A percentile compares a stretch with the other conserved stretches of the same genome.
Conservation (phyloP, 257 asterid genomes). For the Striga asiatica region DNA sequence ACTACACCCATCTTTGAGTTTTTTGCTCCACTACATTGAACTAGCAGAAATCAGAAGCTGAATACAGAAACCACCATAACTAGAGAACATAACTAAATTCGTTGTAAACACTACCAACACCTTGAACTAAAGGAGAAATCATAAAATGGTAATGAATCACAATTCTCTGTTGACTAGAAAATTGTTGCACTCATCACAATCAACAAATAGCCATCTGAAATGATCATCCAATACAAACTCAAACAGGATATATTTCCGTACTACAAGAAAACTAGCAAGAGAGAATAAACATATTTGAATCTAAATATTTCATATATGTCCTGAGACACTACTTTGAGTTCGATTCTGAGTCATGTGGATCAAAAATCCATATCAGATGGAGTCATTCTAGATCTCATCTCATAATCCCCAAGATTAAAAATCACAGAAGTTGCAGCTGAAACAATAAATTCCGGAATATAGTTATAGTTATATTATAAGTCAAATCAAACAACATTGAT, state of each 20-base stretch:
- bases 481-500: background rate
- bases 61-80: conserved; percentile 2
- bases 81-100: background rate
- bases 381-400: no score
- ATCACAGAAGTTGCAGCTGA: background rate
- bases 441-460: background rate
- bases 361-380: background rate
- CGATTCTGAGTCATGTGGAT: background rate
- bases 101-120: background rate
- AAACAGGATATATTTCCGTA: background rate
- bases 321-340: background rate
- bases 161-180: background rate
- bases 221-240: background rate
- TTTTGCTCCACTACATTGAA: background rate
- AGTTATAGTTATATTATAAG: background rate
- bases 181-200: background rate
- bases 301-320: no score
- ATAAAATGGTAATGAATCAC: background rate
- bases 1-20: background rate
- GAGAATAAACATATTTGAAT: background rate
- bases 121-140: conserved; percentile 10
- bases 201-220: background rate
- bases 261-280: background rate
- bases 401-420: background rate
- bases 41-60: background rate